These are phyloP conservation scores for Botryotinia calthae DNA, from an alignment of 2,329 filamentous ascomycete genomes.

Conservation along the genomic window DNA sequence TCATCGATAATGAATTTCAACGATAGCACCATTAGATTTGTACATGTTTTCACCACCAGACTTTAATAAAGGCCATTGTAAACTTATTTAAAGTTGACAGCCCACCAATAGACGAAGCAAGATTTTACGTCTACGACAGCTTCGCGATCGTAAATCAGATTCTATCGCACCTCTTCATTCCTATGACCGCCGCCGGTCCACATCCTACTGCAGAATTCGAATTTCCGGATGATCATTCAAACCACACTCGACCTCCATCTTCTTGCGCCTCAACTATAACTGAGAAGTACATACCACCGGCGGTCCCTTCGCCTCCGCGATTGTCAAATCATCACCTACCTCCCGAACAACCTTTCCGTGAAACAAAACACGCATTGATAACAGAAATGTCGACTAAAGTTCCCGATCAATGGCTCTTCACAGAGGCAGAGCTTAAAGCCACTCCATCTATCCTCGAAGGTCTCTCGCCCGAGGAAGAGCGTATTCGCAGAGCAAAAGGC, in stretches of 20 bases:
- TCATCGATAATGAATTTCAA: conserved; percentile 8
- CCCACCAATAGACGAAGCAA: background rate
- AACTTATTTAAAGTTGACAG: background rate
- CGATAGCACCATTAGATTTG: background rate
- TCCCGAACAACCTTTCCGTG: conserved; percentile 37
- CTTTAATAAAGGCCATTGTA: background rate
- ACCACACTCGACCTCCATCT: conserved; percentile 10
- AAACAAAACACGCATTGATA: conserved; percentile 14
- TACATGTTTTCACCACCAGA: background rate
- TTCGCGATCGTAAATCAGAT: conserved; percentile 5
- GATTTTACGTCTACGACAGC: background rate
- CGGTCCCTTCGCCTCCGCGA: conserved; percentile 59
- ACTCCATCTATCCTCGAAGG: conserved; percentile 85
- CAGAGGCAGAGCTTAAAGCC: conserved; percentile 74
- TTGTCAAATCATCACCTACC: conserved; percentile 55
- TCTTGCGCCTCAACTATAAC: conserved; percentile 43
- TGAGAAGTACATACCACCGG: conserved; percentile 52
- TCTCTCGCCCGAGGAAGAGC: conserved; percentile 72
- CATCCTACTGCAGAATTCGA: conserved; percentile 13
- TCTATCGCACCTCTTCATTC: conserved; percentile 2
- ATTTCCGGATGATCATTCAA: conserved; percentile 17
- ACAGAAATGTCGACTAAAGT: conserved; percentile 40
- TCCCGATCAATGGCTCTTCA: conserved; percentile 81
- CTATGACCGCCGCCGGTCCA: conserved; percentile 20
- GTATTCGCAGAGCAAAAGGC: conserved; percentile 79